These are phyloP conservation scores for Chalaropsis thielavioides DNA, from an alignment of 2,329 filamentous ascomycete genomes.

Conservation along the genomic window DNA sequence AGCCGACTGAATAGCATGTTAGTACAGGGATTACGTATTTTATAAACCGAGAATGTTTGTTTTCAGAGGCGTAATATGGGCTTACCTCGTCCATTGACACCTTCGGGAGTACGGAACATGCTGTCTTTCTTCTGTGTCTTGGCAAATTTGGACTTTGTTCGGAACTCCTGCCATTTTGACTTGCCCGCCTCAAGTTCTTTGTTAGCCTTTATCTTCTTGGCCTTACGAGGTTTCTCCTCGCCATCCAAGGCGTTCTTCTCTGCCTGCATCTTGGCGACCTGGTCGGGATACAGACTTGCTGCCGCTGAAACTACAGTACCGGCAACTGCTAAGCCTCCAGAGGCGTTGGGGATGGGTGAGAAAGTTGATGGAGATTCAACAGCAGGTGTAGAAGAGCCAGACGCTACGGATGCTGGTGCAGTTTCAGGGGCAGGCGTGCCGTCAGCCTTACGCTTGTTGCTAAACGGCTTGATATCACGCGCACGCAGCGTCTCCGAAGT, in stretches of 20 bases:
- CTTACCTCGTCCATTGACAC: conserved; percentile 72
- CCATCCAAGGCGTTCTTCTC: conserved; percentile 42
- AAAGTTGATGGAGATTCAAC: conserved; percentile 9
- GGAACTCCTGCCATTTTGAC: conserved; percentile 90
- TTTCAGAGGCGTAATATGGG: neutral
- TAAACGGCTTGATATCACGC: conserved; percentile 69
- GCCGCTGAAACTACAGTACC: conserved; percentile 41
- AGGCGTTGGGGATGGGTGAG: conserved; percentile 11
- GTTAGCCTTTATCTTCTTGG: conserved; percentile 83
- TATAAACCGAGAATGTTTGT: neutral
- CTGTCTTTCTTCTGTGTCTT: conserved; percentile 70
- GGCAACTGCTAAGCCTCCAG: conserved; percentile 23
- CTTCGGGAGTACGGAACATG: conserved; percentile 90
- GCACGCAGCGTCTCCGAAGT: conserved; percentile 68
- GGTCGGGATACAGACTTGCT: conserved; percentile 42
- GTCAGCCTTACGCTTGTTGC: conserved; percentile 78
- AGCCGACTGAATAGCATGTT: conserved; percentile 54
- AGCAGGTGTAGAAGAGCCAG: conserved; percentile 6
- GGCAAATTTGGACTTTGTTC: conserved; percentile 56
- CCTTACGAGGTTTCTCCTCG: conserved; percentile 57
- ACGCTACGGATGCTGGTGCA: conserved; percentile 20
- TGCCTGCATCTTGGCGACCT: conserved; percentile 38
- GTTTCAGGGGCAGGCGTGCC: conserved; percentile 31
- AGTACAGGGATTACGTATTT: conserved; percentile 18
- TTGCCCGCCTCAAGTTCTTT: conserved; percentile 85